A percentile compares a stretch with the other conserved stretches of the same genome.
Evolutionary conservation across 306 rosid genomes (phyloP).

Genomic region (cucumber (Cucumis sativus)): Cucumber_9930_V3 NC_026659.2:31425001-31425500

Average conservation of each 20-base stretch:
- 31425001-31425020: not conserved
- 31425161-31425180: not conserved
- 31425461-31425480: not conserved
- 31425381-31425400: not conserved
- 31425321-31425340: not conserved
- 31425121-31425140: not conserved
- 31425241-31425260: not conserved
- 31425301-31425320: not conserved
- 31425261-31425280: not conserved
- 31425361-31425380: not conserved
- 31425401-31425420: not conserved
- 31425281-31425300: not conserved
- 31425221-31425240: not conserved
- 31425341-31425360: not conserved
- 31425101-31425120: conserved; percentile 4
- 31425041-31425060: not conserved
- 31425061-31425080: not conserved
- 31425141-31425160: not conserved
- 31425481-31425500: not conserved
- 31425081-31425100: conserved; percentile 5
- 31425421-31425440: not conserved
- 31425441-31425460: not conserved
- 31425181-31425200: not conserved
- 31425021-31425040: not conserved
- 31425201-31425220: not conserved